Base-by-base conservation (phyloP, 768 basidiomycete species). In the Rickenella mellea region DNA sequence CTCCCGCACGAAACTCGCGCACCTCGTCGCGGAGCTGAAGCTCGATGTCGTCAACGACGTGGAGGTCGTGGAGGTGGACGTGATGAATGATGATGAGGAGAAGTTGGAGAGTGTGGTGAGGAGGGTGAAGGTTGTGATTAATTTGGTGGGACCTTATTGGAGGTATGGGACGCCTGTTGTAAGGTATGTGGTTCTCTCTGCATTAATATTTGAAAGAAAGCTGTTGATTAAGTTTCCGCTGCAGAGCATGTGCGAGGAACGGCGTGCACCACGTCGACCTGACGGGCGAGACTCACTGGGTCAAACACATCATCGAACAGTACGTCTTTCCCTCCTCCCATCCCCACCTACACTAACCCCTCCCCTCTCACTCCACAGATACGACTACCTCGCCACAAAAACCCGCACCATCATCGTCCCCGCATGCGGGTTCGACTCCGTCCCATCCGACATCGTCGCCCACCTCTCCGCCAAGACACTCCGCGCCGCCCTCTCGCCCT, bases 241-340 rank as follows among this genome's bases (percentile, higher is more conserved):
- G 19, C 45, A 85, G 74, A 43, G 80, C 83, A 4, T 94, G 91
- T 48, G 83, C 80, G 4, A 64, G 64, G 27, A 64, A 82, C 44
- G 80, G 84, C 4, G 71, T 76, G 6, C 88, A 93, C 59, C 94
- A 94, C 56, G 78, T 90, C 22, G 93, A 97, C 60, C 65, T 92
- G 26, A 76, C 83, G 1, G 83, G 84, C 7, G 90, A 93, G 57
- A 61, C 70, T 0, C 62, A 66, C 2, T 91, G 81, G 76, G 70
- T 83, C 33, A 63, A 62, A 46, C 62, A 76, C 11, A 80, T 88
- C 39, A 76, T 87, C 35, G 26, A 61, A 22, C 55, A 71, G 82
- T 78, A 49, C 52, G 77, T 64, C 25, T 17, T n/a, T 40, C 17
- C 29, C 27, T 5, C 6, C 11, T 42, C 38, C 43, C 15, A 39